Percentiles rank a stretch among this genome's conserved stretches.
Conservation (phyloP, 495 filamentous ascomycete genomes). For the Lasiosphaeris hirsuta region DNA sequence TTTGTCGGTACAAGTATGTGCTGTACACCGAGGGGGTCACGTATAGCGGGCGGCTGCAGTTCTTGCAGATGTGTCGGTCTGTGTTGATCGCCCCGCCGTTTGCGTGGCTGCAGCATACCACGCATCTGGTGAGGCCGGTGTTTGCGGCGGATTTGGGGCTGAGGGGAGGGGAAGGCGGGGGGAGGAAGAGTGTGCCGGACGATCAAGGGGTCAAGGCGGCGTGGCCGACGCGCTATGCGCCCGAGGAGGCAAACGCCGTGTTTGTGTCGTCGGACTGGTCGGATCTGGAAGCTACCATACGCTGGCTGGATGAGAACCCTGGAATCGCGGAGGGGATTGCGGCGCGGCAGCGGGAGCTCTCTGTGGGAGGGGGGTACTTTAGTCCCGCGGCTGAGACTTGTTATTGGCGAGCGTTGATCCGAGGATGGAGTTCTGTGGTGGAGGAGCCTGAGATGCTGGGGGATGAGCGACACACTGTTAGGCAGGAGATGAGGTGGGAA, state of each 20-base stretch:
- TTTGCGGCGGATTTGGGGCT: constrained; percentile 38
- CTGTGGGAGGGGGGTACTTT: constrained; percentile 45
- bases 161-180: background rate
- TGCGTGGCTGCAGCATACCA: constrained; percentile 49
- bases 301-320: constrained; percentile 42
- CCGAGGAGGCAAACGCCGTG: constrained; percentile 46
- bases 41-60: constrained; percentile 55
- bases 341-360: constrained; percentile 42
- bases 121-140: constrained; percentile 43
- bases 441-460: no score
- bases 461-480: no score
- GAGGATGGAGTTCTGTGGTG: constrained; percentile 36
- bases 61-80: constrained; percentile 49
- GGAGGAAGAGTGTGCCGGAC: no score
- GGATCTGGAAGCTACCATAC: constrained; percentile 44
- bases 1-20: constrained; percentile 52
- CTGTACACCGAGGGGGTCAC: constrained; percentile 61
- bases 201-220: constrained; percentile 5
- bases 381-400: constrained; percentile 50
- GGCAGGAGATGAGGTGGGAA: no score
- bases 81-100: constrained; percentile 48
- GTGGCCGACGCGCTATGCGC: constrained; percentile 39
- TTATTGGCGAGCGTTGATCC: constrained; percentile 51
- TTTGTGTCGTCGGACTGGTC: constrained; percentile 53
- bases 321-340: constrained; percentile 47